Conservation (phyloP, 2,329 filamentous ascomycete genomes). For the Aspergillus sp. region DNA sequence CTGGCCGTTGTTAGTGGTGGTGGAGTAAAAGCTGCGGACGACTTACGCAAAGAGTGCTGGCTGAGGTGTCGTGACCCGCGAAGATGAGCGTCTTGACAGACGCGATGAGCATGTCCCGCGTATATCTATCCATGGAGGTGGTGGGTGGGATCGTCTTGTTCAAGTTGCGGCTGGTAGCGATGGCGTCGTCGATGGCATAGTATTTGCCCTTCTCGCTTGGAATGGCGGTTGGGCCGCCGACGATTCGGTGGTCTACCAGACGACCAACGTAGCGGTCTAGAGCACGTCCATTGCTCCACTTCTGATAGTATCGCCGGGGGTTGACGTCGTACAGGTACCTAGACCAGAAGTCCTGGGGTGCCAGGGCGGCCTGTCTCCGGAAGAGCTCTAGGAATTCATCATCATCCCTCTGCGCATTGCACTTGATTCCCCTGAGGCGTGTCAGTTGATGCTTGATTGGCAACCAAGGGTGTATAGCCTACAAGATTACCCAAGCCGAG, state of each 20-base stretch:
- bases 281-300: constrained; percentile 24
- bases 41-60: constrained; percentile 17
- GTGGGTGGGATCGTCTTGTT: constrained; percentile 4
- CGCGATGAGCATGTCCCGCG: constrained; percentile 9
- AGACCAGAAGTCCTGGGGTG: constrained; percentile 10
- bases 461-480: not conserved
- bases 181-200: constrained; percentile 13
- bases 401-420: constrained; percentile 26
- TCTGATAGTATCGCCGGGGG: constrained; percentile 16
- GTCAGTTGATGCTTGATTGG: constrained; percentile 4
- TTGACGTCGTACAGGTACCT: constrained; percentile 10
- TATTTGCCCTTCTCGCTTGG: constrained; percentile 6
- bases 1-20: not conserved
- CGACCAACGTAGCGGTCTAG: constrained; percentile 15
- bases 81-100: constrained; percentile 28
- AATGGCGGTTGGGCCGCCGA: constrained; percentile 5
- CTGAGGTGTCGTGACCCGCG: constrained; percentile 30
- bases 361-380: constrained; percentile 20
- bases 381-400: constrained; percentile 34
- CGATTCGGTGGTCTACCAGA: constrained; percentile 12
- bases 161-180: constrained; percentile 6
- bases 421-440: constrained; percentile 10
- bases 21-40: not conserved
- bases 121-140: constrained; percentile 6
- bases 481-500: constrained; percentile 11